Base-by-base conservation (phyloP, 2,329 filamentous ascomycete species). In the Colletotrichum tropicale region DNA sequence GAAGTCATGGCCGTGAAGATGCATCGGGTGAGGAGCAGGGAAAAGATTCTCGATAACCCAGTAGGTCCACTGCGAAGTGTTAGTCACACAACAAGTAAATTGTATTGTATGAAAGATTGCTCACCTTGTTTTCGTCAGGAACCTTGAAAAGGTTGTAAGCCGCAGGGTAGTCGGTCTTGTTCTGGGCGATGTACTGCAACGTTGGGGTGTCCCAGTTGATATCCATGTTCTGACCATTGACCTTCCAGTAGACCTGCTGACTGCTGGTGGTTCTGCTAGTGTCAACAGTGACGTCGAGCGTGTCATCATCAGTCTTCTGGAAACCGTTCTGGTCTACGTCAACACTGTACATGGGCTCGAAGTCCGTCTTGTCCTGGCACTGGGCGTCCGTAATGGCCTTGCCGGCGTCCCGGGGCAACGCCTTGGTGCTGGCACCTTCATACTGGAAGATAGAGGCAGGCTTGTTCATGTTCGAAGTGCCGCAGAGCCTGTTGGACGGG, bases 361-460 rank as follows among this genome's bases (percentile, higher is more conserved):
- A 79, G 56, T 76, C 73, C 28, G 62, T 77, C 70, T 77, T 69
- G 58, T 80, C 79, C 48, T 80, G 70, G 68, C 79, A 80, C 28
- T 68, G 61, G 8, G 71, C 69, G 28, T 82, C 79, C 5, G 79
- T 66, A 3, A 79, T 74, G 3, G 75, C 78, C 32, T 79, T 80
- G 28, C 85, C 85, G 1, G 76, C 70, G 36, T 78, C 73, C 1
- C 81, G 83, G 9, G 85, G 85, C 26, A 81, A 70, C 26, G 76
- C 78, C 5, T 77, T 26, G 56, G 48, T 76, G 3, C 81, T 36
- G 12, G 84, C 83, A 30, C 83, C 84, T 1, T 80, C 79, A 78
- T 87, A 87, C 62, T 79, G 81, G 78, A 87, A 82, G 72, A 87
- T 84, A 61, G 84, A 82, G 0, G 86, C 86, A 0, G 85, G 85